A percentile compares a stretch with the other conserved stretches of the same genome.
Conservation (phyloP, 116 monocot species). For the Posidonia oceanica region DNA sequence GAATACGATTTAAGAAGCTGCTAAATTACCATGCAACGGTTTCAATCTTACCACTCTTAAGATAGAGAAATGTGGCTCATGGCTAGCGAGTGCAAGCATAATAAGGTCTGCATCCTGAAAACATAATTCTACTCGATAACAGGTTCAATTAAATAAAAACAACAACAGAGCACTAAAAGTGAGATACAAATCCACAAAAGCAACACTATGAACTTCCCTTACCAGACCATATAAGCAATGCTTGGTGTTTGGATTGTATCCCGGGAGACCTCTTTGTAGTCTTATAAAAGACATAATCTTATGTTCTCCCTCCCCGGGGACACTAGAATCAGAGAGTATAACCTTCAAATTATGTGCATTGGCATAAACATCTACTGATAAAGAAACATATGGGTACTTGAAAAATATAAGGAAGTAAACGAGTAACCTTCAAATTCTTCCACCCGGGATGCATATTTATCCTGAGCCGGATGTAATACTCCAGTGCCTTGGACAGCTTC, state of each 20-base stretch:
- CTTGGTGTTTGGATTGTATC: conserved; percentile 28
- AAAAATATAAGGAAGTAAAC: no score
- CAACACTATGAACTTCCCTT: neutral
- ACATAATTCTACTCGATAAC: neutral
- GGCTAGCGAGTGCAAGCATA: conserved; percentile 43
- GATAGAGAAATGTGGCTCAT: conserved; percentile 41
- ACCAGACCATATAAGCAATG: conserved; percentile 55
- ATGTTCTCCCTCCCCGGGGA: conserved; percentile 55
- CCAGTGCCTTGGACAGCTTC: conserved; percentile 26
- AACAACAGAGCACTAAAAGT: no score
- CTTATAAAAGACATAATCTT: conserved; percentile 43
- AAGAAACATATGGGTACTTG: no score
- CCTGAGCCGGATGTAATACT: conserved; percentile 31
- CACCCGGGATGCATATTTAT: conserved; percentile 35
- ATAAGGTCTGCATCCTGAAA: conserved; percentile 53
- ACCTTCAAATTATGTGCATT: conserved; percentile 45
- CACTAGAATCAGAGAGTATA: conserved; percentile 45
- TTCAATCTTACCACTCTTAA: conserved; percentile 28
- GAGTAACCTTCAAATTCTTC: conserved; percentile 45
- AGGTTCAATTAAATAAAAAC: no score
- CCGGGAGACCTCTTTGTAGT: conserved; percentile 18
- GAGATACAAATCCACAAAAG: no score
- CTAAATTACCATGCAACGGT: no score
- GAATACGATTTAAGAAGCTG: no score
- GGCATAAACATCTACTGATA: no score